Percentiles rank a stretch among this genome's conserved stretches.
Conservation (phyloP, 2,329 filamentous ascomycete species). For the Aphanoascus verrucosus region DNA sequence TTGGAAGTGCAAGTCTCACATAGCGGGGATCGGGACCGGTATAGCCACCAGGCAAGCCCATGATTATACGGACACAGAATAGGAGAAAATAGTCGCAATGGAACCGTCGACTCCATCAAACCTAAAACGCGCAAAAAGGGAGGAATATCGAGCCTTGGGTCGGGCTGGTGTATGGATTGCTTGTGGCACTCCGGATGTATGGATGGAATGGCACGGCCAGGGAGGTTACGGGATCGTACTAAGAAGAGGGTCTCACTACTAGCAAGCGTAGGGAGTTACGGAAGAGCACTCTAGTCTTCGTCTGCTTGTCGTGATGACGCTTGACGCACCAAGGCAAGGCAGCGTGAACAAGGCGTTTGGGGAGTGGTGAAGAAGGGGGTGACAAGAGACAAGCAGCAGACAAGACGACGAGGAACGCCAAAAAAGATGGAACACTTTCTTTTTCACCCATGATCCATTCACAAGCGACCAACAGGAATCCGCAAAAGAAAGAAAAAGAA, state of each 20-base stretch:
- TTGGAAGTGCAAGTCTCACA: conserved; percentile 7
- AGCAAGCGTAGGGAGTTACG: neutral
- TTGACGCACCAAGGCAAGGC: neutral
- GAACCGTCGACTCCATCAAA: no score
- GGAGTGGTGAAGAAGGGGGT: no score
- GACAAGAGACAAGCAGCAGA: conserved; percentile 2
- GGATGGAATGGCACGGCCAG: neutral
- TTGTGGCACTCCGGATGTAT: neutral
- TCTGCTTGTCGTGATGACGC: conserved; percentile 1
- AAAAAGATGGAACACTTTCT: conserved; percentile 2
- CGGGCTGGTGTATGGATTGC: no score
- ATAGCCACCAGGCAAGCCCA: no score
- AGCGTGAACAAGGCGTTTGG: neutral
- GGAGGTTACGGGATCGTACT: conserved; percentile 8
- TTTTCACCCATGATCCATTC: neutral
- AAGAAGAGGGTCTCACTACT: conserved; percentile 6
- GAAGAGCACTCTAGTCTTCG: neutral
- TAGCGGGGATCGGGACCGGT: neutral
- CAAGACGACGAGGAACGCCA: neutral
- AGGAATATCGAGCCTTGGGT: no score
- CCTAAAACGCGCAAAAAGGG: no score
- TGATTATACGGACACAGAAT: no score
- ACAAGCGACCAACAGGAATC: neutral
- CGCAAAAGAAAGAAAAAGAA: neutral
- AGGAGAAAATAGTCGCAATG: no score